Evolutionary conservation across 345 rosid species (phyloP).

Genomic region (Brassica nigra): DNA sequence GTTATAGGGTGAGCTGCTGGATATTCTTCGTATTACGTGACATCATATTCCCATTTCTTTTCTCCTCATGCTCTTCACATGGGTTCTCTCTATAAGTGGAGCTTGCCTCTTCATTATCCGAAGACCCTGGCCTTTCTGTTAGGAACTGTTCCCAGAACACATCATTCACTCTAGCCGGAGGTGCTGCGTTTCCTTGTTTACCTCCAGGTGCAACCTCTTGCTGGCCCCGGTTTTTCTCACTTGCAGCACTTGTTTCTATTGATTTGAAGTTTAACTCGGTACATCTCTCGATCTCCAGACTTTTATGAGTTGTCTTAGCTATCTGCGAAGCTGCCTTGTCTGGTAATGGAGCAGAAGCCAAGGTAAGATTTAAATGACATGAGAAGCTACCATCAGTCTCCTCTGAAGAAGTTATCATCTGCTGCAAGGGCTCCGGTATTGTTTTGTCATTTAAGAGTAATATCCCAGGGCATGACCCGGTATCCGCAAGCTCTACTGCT

Average conservation of each 20-base stretch:
- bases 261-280: constrained; percentile 36
- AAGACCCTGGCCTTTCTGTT: constrained; percentile 90
- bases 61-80: constrained; percentile 62
- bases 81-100: constrained; percentile 63
- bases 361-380: constrained; percentile 77
- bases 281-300: constrained; percentile 43
- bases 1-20: constrained; percentile 68
- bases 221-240: constrained; percentile 20
- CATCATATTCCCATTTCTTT: constrained; percentile 48
- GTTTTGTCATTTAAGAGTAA: constrained; percentile 45
- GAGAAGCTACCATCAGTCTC: constrained; percentile 72
- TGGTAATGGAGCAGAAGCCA: constrained; percentile 82
- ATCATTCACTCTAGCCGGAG: constrained; percentile 73
- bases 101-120: constrained; percentile 83
- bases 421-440: constrained; percentile 46
- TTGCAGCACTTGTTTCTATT: constrained; percentile 19
- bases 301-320: constrained; percentile 45
- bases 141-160: constrained; percentile 95
- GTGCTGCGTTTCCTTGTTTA: constrained; percentile 53
- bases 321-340: constrained; percentile 47
- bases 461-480: constrained; percentile 65
- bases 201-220: constrained; percentile 47
- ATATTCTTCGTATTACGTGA: constrained; percentile 53
- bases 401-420: constrained; percentile 53
- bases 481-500: constrained; percentile 74